phyloP scores from a whole-genome alignment of 768 basidiomycete species.

The Boletus pseudopeckii region DNA sequence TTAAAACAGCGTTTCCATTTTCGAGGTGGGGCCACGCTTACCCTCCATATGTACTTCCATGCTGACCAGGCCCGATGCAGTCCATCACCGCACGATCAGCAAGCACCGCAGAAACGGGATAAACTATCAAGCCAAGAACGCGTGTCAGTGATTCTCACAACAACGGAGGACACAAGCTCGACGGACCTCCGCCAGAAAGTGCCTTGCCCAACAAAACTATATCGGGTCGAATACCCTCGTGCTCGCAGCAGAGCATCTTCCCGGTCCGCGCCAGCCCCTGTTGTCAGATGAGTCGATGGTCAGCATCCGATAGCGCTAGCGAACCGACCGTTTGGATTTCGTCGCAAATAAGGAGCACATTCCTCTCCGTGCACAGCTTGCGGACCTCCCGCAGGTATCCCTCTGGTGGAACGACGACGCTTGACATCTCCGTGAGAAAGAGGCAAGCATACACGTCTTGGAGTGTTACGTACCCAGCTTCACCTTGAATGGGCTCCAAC shows the following conservation, averaged over 20 bases:
- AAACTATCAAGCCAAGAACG: constrained; percentile 51
- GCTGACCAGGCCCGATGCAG: constrained; percentile 91
- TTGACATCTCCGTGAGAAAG: constrained; percentile 26
- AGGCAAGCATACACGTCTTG: background rate
- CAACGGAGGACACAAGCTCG: background rate
- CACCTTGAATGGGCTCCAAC: constrained; percentile 98
- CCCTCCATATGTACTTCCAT: constrained; percentile 96
- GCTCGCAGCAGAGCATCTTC: constrained; percentile 87
- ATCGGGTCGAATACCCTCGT: constrained; percentile 87
- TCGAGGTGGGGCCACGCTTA: constrained; percentile 29
- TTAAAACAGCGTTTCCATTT: background rate
- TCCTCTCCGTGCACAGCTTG: constrained; percentile 86
- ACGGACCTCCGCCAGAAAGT: constrained; percentile 87
- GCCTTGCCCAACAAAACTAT: constrained; percentile 94
- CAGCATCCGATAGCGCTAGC: background rate
- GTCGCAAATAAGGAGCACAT: constrained; percentile 95
- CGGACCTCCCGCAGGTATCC: constrained; percentile 81
- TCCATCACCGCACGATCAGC: constrained; percentile 92
- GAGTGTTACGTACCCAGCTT: constrained; percentile 75
- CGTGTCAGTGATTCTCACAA: constrained; percentile 5
- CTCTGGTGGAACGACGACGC: constrained; percentile 86
- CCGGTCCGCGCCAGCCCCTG: constrained; percentile 91
- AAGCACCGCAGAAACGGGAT: constrained; percentile 94
- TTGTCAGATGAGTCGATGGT: background rate
- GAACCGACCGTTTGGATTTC: constrained; percentile 88